A percentile compares a stretch with the other conserved stretches of the same genome.
Evolutionary conservation across 1,139 yeast species (phyloP).

Genomic region (Candida pseudoviswanathii): DNA sequence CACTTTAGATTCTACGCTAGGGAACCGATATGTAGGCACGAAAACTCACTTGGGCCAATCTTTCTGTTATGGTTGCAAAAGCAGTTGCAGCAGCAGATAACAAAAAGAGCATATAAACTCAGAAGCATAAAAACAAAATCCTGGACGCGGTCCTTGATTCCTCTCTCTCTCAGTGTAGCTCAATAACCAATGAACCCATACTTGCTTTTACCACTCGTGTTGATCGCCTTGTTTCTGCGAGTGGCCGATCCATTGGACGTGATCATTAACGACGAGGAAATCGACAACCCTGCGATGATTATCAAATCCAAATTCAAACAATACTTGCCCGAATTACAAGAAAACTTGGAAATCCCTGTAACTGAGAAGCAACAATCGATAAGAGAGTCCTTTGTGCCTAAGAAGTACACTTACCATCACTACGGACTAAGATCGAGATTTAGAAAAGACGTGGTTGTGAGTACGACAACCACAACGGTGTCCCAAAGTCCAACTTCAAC

Average conservation of each 20-base stretch:
- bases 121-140: not conserved
- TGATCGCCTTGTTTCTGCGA: not conserved
- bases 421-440: slow-evolving; percentile 10
- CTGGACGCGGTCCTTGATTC: too few relatives aligned
- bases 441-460: slow-evolving; percentile 9
- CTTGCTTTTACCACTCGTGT: not conserved
- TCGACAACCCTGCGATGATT: slow-evolving; percentile 13
- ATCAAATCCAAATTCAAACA: slow-evolving; percentile 17
- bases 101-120: not conserved
- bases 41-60: not conserved
- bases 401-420: slow-evolving; percentile 6
- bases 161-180: not conserved
- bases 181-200: not conserved
- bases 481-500: not conserved
- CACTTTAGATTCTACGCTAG: too few relatives aligned
- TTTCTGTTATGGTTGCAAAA: slow-evolving; percentile 8
- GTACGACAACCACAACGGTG: not conserved
- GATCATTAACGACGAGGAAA: slow-evolving; percentile 14
- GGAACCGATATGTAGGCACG: not conserved
- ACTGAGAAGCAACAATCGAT: slow-evolving; percentile 12
- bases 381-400: slow-evolving; percentile 15
- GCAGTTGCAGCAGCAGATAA: not conserved
- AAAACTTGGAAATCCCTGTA: slow-evolving; percentile 16
- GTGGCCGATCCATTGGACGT: slow-evolving; percentile 9
- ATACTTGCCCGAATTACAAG: slow-evolving; percentile 15